A percentile compares a stretch with the other conserved stretches of the same genome.
Conservation (phyloP, 352 stramenopile genomes). For the Phytophthora nicotianae region DNA sequence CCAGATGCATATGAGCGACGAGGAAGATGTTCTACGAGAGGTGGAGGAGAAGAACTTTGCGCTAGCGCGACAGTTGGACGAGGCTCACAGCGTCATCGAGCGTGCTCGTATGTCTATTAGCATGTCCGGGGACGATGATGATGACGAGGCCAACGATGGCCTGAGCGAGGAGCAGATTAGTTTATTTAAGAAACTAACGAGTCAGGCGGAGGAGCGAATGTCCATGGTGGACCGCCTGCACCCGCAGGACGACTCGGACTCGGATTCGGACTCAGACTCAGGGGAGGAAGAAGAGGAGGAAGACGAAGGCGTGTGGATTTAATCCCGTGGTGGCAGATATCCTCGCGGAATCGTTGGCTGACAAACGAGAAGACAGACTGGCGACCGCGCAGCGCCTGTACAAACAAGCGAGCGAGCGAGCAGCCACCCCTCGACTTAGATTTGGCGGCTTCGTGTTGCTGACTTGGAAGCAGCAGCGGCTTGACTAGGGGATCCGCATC, state of each 20-base stretch:
- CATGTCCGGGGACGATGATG: slow-evolving; percentile 75
- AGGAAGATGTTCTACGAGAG: slow-evolving; percentile 73
- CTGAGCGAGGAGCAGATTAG: slow-evolving; percentile 88
- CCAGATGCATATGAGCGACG: slow-evolving; percentile 74
- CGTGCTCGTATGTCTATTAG: slow-evolving; percentile 88
- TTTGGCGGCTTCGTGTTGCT: slow-evolving; percentile 28
- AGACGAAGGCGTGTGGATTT: slow-evolving; percentile 89
- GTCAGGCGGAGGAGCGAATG: slow-evolving; percentile 82
- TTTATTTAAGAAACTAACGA: slow-evolving; percentile 93
- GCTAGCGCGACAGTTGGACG: slow-evolving; percentile 78
- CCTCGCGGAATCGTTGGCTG: slow-evolving; percentile 11
- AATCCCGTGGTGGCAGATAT: slow-evolving; percentile 30
- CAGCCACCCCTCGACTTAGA: slow-evolving; percentile 37
- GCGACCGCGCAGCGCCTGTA: slow-evolving; percentile 16
- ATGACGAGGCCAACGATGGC: slow-evolving; percentile 63
- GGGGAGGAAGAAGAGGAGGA: slow-evolving; percentile 60
- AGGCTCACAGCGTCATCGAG: slow-evolving; percentile 85
- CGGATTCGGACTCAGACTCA: slow-evolving; percentile 74
- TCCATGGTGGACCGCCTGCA: slow-evolving; percentile 86
- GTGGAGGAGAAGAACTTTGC: slow-evolving; percentile 89
- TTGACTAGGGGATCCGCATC: slow-evolving; percentile 20
- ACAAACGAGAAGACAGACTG: slow-evolving; percentile 24
- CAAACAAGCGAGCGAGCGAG: slow-evolving; percentile 28
- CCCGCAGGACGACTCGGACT: slow-evolving; percentile 78
- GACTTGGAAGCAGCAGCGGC: slow-evolving; percentile 19